These are phyloP conservation scores for Stagonosporopsis tanaceti DNA, from an alignment of 2,329 filamentous ascomycete species.

Conservation along the genomic window DNA sequence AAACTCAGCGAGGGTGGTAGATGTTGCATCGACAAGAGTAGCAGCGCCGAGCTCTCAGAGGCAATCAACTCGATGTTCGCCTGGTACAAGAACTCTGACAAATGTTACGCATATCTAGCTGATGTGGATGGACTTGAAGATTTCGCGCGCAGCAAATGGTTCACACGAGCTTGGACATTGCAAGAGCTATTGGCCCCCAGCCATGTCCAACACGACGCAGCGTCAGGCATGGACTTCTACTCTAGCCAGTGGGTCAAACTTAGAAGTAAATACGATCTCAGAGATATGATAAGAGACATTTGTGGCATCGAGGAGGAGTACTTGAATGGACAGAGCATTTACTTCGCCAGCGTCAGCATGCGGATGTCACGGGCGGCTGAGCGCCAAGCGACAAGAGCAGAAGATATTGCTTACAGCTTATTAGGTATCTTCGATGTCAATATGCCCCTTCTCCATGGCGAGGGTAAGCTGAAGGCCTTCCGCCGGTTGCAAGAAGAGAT, in stretches of 20 bases:
- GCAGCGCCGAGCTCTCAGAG: slow-evolving; percentile 23
- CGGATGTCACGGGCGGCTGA: slow-evolving; percentile 33
- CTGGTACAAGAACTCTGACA: slow-evolving; percentile 22
- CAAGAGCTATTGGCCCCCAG: slow-evolving; percentile 31
- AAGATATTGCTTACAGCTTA: slow-evolving; percentile 34
- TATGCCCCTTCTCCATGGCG: slow-evolving; percentile 30
- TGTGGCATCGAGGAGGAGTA: slow-evolving; percentile 19
- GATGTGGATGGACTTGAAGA: slow-evolving; percentile 9
- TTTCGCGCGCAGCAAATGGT: slow-evolving; percentile 22
- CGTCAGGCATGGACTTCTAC: slow-evolving; percentile 22
- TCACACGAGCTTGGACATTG: slow-evolving; percentile 27
- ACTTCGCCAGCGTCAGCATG: slow-evolving; percentile 23
- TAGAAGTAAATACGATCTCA: slow-evolving; percentile 7
- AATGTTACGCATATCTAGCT: slow-evolving; percentile 28
- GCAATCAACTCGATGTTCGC: slow-evolving; percentile 30
- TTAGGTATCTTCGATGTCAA: slow-evolving; percentile 33
- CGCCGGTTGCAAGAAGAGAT: slow-evolving; percentile 35
- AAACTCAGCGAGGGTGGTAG: too few species aligned
- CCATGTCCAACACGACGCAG: neutral
- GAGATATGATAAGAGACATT: neutral
- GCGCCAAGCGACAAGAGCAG: slow-evolving; percentile 25
- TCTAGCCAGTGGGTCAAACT: slow-evolving; percentile 15
- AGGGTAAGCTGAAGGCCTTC: slow-evolving; percentile 28
- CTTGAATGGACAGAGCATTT: slow-evolving; percentile 8
- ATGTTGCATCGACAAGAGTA: slow-evolving; percentile 35